phyloP scores from a whole-genome alignment of 345 rosid species.

The Carallia pectinifolia region DNA sequence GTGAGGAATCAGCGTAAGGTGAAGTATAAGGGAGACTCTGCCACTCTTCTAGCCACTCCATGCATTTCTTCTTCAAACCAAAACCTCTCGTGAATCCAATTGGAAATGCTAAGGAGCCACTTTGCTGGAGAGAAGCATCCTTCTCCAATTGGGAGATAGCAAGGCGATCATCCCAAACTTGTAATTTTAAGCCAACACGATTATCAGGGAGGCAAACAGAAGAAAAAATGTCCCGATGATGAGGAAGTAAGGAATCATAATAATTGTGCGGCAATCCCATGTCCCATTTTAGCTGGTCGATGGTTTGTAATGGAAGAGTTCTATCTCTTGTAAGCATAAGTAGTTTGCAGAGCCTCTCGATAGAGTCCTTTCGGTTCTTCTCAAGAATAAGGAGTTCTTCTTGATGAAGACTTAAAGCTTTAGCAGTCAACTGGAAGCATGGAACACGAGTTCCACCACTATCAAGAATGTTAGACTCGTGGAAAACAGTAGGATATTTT shows the following conservation, averaged over 20 bases:
- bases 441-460: conserved; percentile 84
- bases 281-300: conserved; percentile 87
- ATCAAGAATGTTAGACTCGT: conserved; percentile 46
- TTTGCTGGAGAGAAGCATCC: conserved; percentile 32
- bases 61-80: conserved; percentile 75
- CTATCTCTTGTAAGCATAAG: conserved; percentile 70
- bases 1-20: conserved; percentile 60
- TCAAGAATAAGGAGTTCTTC: conserved; percentile 32
- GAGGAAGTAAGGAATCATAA: conserved; percentile 36
- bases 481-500: conserved; percentile 66
- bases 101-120: conserved; percentile 53
- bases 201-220: conserved; percentile 48
- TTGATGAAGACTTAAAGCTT: conserved; percentile 43
- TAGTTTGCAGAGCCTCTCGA: conserved; percentile 58
- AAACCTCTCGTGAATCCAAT: conserved; percentile 73
- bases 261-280: conserved; percentile 73
- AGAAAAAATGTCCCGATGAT: conserved; percentile 46
- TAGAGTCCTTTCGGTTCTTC: conserved; percentile 35
- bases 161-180: conserved; percentile 53
- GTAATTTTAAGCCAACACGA: conserved; percentile 56
- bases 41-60: conserved; percentile 84
- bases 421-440: conserved; percentile 55
- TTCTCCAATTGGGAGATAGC: conserved; percentile 57
- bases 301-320: conserved; percentile 62
- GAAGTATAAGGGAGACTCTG: conserved; percentile 79